phyloP scores from a whole-genome alignment of 257 asterid species.

The Fraxinus quadrangulata region DNA sequence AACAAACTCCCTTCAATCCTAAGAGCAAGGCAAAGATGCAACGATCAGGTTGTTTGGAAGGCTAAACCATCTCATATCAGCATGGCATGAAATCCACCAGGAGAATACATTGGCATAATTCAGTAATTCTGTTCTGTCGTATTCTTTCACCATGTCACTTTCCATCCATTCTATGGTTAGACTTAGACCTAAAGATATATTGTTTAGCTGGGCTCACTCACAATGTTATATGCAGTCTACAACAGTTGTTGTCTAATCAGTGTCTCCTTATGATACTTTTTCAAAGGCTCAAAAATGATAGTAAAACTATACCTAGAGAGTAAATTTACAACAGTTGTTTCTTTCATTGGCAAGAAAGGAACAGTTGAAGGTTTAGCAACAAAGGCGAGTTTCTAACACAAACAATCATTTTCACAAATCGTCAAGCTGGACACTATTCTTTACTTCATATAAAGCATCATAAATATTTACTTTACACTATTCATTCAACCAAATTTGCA shows the following conservation, averaged over 20 bases:
- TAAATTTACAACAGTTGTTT: neutral
- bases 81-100: neutral
- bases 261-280: neutral
- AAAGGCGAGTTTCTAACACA: neutral
- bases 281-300: neutral
- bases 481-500: conserved; percentile 15
- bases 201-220: neutral
- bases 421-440: neutral
- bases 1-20: neutral
- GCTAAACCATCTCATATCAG: neutral
- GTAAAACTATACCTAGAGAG: neutral
- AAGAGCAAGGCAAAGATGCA: neutral
- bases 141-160: neutral
- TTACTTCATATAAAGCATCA: neutral
- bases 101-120: neutral
- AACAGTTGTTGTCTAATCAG: neutral
- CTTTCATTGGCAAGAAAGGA: neutral
- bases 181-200: neutral
- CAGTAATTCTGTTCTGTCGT: neutral
- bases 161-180: neutral
- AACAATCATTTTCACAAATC: conserved; percentile 10
- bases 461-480: conserved; percentile 5
- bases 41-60: neutral
- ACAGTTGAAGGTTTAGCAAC: neutral
- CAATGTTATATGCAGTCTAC: neutral